phyloP scores from a whole-genome alignment of 306 rosid genomes.

The Aeschynomene evenia region DNA sequence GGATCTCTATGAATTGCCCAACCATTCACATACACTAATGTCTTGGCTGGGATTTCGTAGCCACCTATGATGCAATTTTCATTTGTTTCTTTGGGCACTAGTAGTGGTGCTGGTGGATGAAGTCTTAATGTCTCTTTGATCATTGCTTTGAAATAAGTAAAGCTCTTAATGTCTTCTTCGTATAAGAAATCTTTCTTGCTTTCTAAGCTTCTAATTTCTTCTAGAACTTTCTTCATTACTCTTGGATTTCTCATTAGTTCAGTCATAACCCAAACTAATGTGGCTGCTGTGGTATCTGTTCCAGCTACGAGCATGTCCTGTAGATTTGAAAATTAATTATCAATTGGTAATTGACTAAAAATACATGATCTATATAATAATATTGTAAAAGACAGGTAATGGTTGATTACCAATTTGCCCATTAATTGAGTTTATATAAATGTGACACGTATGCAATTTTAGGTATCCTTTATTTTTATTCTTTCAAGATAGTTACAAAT shows the following conservation, averaged over 20 bases:
- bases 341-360: too few relatives aligned
- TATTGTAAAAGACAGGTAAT: too few relatives aligned
- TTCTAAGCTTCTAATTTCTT: neutral
- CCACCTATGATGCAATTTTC: neutral
- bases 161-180: slow-evolving; percentile 10
- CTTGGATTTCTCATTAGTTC: slow-evolving; percentile 15
- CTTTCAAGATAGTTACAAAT: too few relatives aligned
- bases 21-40: slow-evolving; percentile 21
- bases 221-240: slow-evolving; percentile 12
- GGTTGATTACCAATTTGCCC: too few relatives aligned
- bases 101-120: neutral
- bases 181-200: neutral
- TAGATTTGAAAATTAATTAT: neutral
- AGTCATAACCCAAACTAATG: slow-evolving; percentile 18
- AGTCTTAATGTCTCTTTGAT: slow-evolving; percentile 32
- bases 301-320: slow-evolving; percentile 12
- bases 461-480: too few relatives aligned
- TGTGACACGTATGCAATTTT: too few relatives aligned
- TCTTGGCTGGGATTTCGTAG: slow-evolving; percentile 13
- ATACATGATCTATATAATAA: too few relatives aligned
- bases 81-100: slow-evolving; percentile 16
- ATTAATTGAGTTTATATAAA: too few relatives aligned
- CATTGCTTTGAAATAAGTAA: slow-evolving; percentile 15
- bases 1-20: slow-evolving; percentile 20
- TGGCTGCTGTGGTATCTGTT: slow-evolving; percentile 20